Evolutionary conservation across 2,329 filamentous ascomycete species (phyloP), one percentile per base, ranked within the genome.

Genomic region (Lachnellula subtilissima): DNA sequence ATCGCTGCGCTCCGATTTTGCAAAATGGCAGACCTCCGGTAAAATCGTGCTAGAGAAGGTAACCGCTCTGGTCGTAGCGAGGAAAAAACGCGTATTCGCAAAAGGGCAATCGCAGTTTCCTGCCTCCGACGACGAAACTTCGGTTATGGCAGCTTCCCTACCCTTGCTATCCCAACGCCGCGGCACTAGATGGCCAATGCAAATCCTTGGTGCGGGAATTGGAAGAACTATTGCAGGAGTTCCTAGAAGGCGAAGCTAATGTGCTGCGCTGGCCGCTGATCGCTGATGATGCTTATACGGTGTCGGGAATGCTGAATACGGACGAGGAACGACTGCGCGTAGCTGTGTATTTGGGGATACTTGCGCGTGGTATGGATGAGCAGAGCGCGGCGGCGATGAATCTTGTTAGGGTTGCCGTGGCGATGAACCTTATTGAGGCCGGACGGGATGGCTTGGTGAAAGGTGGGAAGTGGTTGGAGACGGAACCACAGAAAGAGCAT

Each of bases 141-240:
- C 42, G 46, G 9, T 40, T 58, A 19, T 58, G 48, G 49, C 52
- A 58, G 28, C 55, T 60, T 39, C 58, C 58, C 28, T 58, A 55
- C 17, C 55, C 55, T 8, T 43, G 43, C 35, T 58, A 48, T 36
- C 49, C 49, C 15, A 36, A 37, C 4, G 28, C 35, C 15, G 17
- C n/a, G n/a, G 43, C 52, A 42, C n/a, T 50, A 4, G 52, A 52
- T 28, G 5, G 22, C 5, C 52, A 58, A 22, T 58, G 55, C 39
- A 39, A 54, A 40, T 25, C 28, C 7, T 56, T 60, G 35, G 55
- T 45, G 1, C 22, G 50, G 9, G 45, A 55, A 39, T 25, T 60
- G 32, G 49, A 48, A 17, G 23, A 40, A 25, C 14, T 50, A 40
- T 32, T 60, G 8, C 22, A 37, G n/a, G 35, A 25, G 15, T 15